phyloP scores from a whole-genome alignment of 139 green algal genomes.

The Volvox reticuliferus region DNA sequence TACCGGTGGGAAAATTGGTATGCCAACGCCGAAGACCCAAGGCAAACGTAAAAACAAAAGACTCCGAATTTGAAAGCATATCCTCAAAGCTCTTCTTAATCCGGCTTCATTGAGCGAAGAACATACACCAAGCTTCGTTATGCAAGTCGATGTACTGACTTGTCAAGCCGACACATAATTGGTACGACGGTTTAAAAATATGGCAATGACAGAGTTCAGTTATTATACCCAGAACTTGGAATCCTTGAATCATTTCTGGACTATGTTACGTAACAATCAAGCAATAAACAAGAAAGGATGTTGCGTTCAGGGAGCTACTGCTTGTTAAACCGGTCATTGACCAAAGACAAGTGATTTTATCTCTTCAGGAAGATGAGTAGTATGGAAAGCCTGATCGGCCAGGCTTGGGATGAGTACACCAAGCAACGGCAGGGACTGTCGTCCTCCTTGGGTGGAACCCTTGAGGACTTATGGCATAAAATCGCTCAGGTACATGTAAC shows the following conservation, averaged over 20 bases:
- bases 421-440: neutral
- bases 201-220: no score
- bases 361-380: neutral
- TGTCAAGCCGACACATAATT: no score
- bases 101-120: no score
- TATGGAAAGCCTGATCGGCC: neutral
- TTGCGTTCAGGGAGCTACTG: no score
- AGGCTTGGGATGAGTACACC: conserved; percentile 1
- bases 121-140: no score
- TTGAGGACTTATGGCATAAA: conserved; percentile 32
- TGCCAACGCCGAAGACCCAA: no score
- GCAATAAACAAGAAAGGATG: neutral
- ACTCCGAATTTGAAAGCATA: no score
- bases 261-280: neutral
- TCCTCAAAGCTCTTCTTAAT: no score
- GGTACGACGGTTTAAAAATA: no score
- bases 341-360: neutral
- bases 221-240: neutral
- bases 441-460: neutral
- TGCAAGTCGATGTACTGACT: no score
- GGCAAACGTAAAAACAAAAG: no score
- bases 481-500: conserved; percentile 5
- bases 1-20: no score
- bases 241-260: neutral
- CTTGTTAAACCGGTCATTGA: neutral